phyloP scores from a whole-genome alignment of 495 filamentous ascomycete species.

The Aspergillus sclerotiicarbonarius region DNA sequence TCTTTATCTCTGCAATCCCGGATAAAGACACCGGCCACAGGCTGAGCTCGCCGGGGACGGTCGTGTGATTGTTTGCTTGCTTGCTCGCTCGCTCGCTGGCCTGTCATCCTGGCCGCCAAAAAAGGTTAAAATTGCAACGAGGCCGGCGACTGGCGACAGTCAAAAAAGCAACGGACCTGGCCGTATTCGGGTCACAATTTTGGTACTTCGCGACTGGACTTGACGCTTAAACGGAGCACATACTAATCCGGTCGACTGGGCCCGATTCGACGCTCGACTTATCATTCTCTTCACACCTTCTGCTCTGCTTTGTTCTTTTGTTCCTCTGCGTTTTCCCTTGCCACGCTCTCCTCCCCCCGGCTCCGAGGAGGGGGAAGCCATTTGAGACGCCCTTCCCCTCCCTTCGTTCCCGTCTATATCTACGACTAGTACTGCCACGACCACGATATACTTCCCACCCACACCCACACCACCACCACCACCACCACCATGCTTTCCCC shows the following conservation, averaged over 20 bases:
- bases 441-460: background rate
- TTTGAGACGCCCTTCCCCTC: background rate
- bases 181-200: conserved; percentile 1
- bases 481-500: conserved; percentile 25
- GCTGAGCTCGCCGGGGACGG: conserved; percentile 11
- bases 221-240: background rate
- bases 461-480: conserved; percentile 2
- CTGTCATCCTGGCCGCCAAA: conserved; percentile 9
- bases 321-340: conserved; percentile 1
- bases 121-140: conserved; percentile 1
- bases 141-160: background rate
- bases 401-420: background rate
- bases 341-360: conserved; percentile 2
- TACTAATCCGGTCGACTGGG: background rate
- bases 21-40: conserved; percentile 13
- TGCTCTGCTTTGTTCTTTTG: background rate
- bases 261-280: background rate
- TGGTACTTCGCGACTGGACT: background rate
- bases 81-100: background rate
- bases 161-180: conserved; percentile 3
- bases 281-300: conserved; percentile 2
- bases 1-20: conserved; percentile 12
- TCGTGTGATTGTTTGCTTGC: conserved; percentile 7
- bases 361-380: conserved; percentile 3
- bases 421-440: background rate